Evolutionary conservation across 495 filamentous ascomycete genomes (phyloP).

Genomic region (Penicillium herquei): DNA sequence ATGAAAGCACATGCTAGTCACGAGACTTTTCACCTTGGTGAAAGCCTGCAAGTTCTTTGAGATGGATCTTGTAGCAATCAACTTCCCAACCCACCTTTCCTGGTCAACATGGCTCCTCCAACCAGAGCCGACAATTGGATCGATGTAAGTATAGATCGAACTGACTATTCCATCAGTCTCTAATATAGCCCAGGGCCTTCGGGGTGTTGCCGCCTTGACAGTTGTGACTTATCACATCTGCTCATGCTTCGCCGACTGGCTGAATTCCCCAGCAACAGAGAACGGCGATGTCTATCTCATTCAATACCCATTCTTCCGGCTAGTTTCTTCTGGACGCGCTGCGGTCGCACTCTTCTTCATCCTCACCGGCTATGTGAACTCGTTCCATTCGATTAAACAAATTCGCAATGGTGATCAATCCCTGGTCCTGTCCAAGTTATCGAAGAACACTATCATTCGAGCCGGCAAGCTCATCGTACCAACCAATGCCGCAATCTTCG

Average conservation of each 20-base stretch:
- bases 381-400: conserved; percentile 7
- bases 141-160: conserved; percentile 5
- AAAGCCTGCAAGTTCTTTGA: too few relatives aligned
- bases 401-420: conserved; percentile 7
- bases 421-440: conserved; percentile 5
- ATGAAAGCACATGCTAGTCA: too few relatives aligned
- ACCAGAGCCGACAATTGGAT: conserved; percentile 15
- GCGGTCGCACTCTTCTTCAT: conserved; percentile 14
- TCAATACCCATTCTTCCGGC: conserved; percentile 15
- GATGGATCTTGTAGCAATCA: background rate
- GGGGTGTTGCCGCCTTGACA: conserved; percentile 8
- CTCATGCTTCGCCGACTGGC: conserved; percentile 15
- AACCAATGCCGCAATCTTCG: conserved; percentile 4
- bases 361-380: conserved; percentile 18
- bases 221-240: conserved; percentile 17
- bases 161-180: background rate
- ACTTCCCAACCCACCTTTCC: background rate
- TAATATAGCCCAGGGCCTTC: conserved; percentile 6
- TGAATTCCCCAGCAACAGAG: conserved; percentile 15
- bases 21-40: too few relatives aligned
- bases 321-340: conserved; percentile 8
- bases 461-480: conserved; percentile 10
- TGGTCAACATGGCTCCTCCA: background rate
- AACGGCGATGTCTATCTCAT: conserved; percentile 5
- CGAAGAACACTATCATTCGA: conserved; percentile 8